Evolutionary conservation across 1,139 yeast genomes (phyloP).

Genomic region (Wickerhamiella pararugosa): DNA sequence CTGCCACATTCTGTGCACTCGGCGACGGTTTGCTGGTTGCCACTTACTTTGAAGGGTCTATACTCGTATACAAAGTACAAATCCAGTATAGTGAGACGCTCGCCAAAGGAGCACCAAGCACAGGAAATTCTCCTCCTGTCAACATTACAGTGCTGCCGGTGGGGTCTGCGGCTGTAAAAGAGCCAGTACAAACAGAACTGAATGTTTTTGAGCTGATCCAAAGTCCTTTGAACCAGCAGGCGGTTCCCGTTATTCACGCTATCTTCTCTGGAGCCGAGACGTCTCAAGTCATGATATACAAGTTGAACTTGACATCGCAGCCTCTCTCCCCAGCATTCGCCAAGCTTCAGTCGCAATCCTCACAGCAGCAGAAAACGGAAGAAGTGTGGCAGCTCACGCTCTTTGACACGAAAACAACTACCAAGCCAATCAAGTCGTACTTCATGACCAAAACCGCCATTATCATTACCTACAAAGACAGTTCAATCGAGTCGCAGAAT

Average conservation of each 20-base stretch:
- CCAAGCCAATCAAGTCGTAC: conserved; percentile 7
- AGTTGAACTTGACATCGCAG: conserved; percentile 6
- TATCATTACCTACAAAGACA: conserved; percentile 8
- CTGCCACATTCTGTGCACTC: conserved; percentile 11
- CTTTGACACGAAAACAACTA: background rate
- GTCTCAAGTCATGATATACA: conserved; percentile 5
- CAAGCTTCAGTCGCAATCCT: conserved; percentile 11
- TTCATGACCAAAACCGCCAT: conserved; percentile 5
- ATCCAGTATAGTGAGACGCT: background rate
- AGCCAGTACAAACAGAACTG: conserved; percentile 2
- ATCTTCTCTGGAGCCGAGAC: conserved; percentile 1
- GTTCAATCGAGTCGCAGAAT: conserved; percentile 9
- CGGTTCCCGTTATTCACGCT: conserved; percentile 2
- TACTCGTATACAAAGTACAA: conserved; percentile 1
- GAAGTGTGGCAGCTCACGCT: conserved; percentile 10
- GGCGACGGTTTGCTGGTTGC: conserved; percentile 10
- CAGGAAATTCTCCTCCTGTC: too few species aligned
- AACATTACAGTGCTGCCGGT: background rate
- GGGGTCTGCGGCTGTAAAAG: conserved; percentile 3
- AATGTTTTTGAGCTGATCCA: conserved; percentile 4
- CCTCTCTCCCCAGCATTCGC: conserved; percentile 13
- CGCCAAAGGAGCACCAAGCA: background rate
- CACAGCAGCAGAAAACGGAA: conserved; percentile 9
- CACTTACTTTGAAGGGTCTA: conserved; percentile 6
- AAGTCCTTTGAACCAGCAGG: conserved; percentile 4